Percentiles rank a stretch among this genome's conserved stretches.
Conservation (phyloP, 306 rosid species). For the cucumber (Cucumis sativus) region Cucumber_9930_V3 NC_026657.2:8673501-8674000, state of each 20-base stretch:
- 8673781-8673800: not conserved
- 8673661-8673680: not conserved
- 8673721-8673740: not conserved
- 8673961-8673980: constrained; percentile 18
- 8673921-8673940: not conserved
- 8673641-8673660: not conserved
- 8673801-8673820: not conserved
- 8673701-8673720: not conserved
- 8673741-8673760: not conserved
- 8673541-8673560: not conserved
- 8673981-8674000: constrained; percentile 11
- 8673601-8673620: not conserved
- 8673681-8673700: not conserved
- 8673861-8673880: not conserved
- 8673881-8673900: not conserved
- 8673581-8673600: not conserved
- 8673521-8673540: not conserved
- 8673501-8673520: not conserved
- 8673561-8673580: not conserved
- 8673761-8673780: not conserved
- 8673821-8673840: not conserved
- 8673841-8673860: not conserved
- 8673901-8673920: constrained; percentile 12
- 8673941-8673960: not conserved
- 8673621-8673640: not conserved